Evolutionary conservation across 768 basidiomycete genomes (phyloP).

Genomic region (Boletus patriciae): DNA sequence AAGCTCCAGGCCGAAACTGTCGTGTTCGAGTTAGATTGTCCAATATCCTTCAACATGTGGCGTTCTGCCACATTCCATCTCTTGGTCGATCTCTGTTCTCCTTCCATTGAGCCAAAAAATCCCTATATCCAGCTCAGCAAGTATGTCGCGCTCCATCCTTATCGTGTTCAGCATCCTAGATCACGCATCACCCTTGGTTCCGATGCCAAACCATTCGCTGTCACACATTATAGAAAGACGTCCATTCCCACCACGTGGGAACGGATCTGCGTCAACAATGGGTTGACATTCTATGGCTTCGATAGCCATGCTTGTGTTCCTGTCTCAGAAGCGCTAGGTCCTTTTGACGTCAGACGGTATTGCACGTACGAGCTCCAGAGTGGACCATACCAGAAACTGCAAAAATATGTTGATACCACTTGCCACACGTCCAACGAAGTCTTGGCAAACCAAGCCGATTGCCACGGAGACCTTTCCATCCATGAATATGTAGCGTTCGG

Average conservation of each 20-base stretch:
- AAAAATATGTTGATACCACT: slow-evolving; percentile 37
- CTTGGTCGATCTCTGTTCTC: too few relatives aligned
- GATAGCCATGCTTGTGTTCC: too few relatives aligned
- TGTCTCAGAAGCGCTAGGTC: slow-evolving; percentile 14
- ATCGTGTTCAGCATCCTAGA: slow-evolving; percentile 12
- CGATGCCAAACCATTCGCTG: slow-evolving; percentile 18
- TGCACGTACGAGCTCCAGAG: slow-evolving; percentile 37
- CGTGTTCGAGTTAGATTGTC: too few relatives aligned
- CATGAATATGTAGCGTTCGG: too few relatives aligned
- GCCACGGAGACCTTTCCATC: slow-evolving; percentile 39
- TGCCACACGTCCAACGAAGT: slow-evolving; percentile 45
- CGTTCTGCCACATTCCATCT: too few relatives aligned
- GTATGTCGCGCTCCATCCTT: slow-evolving; percentile 13
- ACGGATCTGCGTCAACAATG: slow-evolving; percentile 36
- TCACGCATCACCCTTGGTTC: slow-evolving; percentile 25
- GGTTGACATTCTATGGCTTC: slow-evolving; percentile 27
- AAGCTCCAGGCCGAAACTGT: slow-evolving; percentile 23
- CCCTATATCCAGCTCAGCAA: slow-evolving; percentile 15
- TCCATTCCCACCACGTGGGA: slow-evolving; percentile 13
- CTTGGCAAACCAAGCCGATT: slow-evolving; percentile 43
- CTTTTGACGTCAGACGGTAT: slow-evolving; percentile 11
- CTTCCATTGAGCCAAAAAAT: background rate
- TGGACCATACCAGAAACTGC: slow-evolving; percentile 36
- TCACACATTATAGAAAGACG: slow-evolving; percentile 12
- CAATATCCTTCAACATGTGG: too few relatives aligned